phyloP scores from a whole-genome alignment of 2,329 filamentous ascomycete genomes.

The Acrocalymma vagum region DNA sequence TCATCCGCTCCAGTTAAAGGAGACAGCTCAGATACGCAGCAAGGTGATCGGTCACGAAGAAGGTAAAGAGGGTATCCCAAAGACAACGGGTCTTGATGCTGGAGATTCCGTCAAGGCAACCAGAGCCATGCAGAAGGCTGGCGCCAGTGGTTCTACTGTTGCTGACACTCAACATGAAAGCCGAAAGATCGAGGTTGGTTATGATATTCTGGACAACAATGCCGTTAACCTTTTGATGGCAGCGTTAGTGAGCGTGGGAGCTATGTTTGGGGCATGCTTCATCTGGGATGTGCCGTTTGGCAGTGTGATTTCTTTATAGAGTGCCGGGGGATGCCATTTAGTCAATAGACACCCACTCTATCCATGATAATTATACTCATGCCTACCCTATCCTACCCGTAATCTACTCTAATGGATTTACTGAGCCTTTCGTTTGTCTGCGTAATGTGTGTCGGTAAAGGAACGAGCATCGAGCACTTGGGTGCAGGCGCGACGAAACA shows the following conservation, averaged over 20 bases:
- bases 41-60: conserved; percentile 53
- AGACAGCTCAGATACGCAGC: conserved; percentile 40
- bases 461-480: too few relatives aligned
- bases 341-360: too few relatives aligned
- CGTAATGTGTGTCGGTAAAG: too few relatives aligned
- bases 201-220: conserved; percentile 90
- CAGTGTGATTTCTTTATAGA: conserved; percentile 27
- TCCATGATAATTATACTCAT: too few relatives aligned
- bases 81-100: conserved; percentile 36
- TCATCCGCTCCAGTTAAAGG: conserved; percentile 37
- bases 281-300: conserved; percentile 42
- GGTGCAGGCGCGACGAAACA: too few relatives aligned
- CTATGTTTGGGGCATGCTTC: conserved; percentile 65
- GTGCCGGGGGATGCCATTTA: neutral
- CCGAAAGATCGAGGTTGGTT: conserved; percentile 67
- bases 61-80: conserved; percentile 47
- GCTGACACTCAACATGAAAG: conserved; percentile 53
- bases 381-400: too few relatives aligned
- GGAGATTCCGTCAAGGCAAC: conserved; percentile 28
- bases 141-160: conserved; percentile 28
- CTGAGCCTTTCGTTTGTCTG: too few relatives aligned
- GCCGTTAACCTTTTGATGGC: conserved; percentile 96
- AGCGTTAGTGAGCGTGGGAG: conserved; percentile 77
- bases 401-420: too few relatives aligned
- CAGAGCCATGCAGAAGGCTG: conserved; percentile 43